Conservation (phyloP, 768 basidiomycete genomes). For the Nevesoporus exiguus region DNA sequence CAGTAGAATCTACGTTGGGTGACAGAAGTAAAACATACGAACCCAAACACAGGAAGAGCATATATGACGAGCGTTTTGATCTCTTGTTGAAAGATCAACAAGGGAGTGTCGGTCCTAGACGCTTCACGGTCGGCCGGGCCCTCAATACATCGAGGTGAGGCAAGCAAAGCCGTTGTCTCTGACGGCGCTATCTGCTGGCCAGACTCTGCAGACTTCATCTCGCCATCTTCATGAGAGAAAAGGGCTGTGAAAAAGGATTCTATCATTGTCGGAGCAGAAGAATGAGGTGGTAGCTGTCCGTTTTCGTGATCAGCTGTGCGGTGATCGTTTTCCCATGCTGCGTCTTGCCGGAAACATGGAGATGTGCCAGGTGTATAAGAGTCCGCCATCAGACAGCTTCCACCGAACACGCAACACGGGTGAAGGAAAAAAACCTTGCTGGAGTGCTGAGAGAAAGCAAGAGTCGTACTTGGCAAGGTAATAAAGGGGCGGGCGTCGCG, state of each 20-base stretch:
- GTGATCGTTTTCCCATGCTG: constrained; percentile 33
- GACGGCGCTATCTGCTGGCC: constrained; percentile 10
- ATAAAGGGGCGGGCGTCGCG: neutral
- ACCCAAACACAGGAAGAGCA: constrained; percentile 75
- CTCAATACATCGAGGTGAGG: constrained; percentile 50
- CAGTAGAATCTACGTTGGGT: neutral
- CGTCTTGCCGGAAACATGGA: constrained; percentile 57
- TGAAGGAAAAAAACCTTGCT: neutral
- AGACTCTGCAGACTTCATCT: constrained; percentile 1
- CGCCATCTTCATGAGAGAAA: neutral
- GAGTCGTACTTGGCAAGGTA: neutral
- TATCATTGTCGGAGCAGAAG: neutral
- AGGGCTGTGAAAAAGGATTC: constrained; percentile 2
- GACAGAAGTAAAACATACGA: constrained; percentile 22
- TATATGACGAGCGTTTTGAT: constrained; percentile 53
- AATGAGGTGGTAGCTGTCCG: neutral
- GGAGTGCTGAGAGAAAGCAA: neutral
- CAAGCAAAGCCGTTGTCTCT: constrained; percentile 59
- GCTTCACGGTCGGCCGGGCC: constrained; percentile 30
- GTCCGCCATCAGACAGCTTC: neutral
- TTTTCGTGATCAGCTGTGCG: constrained; percentile 1
- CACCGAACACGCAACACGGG: neutral
- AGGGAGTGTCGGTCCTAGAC: constrained; percentile 21
- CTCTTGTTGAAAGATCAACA: constrained; percentile 5
- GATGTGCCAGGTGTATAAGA: neutral